Conservation (phyloP, 345 rosid genomes). For the Salix arbutifolia region DNA sequence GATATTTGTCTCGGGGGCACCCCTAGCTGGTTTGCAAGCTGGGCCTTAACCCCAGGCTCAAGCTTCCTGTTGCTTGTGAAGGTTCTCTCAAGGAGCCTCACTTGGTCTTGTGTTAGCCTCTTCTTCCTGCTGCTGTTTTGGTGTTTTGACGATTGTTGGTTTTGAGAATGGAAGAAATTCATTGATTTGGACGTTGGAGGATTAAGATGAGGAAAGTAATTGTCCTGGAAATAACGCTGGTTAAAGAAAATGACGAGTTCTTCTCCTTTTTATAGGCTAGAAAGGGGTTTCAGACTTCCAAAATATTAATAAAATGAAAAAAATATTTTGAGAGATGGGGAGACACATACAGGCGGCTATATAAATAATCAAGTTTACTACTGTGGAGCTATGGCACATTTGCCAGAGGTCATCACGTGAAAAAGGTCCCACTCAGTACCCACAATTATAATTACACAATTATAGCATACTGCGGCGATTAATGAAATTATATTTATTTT, state of each 20-base stretch:
- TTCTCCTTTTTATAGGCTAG: background rate
- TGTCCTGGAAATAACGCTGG: background rate
- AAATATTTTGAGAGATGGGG: background rate
- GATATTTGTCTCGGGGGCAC: slow-evolving; percentile 82
- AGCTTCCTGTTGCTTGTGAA: slow-evolving; percentile 69
- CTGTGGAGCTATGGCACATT: background rate
- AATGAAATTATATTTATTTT: no score
- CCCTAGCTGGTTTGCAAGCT: slow-evolving; percentile 58
- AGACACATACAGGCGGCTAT: slow-evolving; percentile 10
- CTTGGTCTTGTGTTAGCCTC: slow-evolving; percentile 71
- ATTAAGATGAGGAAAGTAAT: background rate
- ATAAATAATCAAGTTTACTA: background rate
- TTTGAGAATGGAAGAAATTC: slow-evolving; percentile 21
- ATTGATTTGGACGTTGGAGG: slow-evolving; percentile 2
- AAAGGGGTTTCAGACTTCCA: background rate
- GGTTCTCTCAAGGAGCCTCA: slow-evolving; percentile 62
- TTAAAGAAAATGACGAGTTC: background rate
- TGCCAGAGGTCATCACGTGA: slow-evolving; percentile 22
- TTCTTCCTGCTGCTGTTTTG: slow-evolving; percentile 29
- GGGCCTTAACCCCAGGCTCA: slow-evolving; percentile 62
- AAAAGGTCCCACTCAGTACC: slow-evolving; percentile 13
- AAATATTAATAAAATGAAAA: no score
- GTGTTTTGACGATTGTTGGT: slow-evolving; percentile 28
- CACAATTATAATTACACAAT: background rate
- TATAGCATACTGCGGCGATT: no score